A percentile compares a stretch with the other conserved stretches of the same genome.
These are phyloP conservation scores for Solanum hybrid DNA, from an alignment of 305 asterid species.

Conservation along the genomic window DNA sequence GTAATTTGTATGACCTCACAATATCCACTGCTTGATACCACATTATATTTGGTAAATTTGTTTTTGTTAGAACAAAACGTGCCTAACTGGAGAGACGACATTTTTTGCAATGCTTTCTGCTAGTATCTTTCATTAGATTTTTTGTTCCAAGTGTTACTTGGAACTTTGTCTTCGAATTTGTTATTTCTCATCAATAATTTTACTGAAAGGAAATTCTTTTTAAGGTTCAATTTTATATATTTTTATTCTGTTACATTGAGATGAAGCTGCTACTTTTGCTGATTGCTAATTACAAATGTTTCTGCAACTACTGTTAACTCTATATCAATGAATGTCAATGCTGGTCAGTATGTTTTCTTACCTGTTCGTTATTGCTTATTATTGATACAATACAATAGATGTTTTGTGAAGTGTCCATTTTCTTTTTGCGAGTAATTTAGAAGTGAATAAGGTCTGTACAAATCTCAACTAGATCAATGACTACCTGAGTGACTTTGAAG, in stretches of 20 bases:
- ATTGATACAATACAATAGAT: not conserved
- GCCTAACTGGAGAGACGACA: not conserved
- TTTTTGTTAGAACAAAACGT: not conserved
- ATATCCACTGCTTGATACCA: not conserved
- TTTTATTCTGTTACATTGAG: not conserved
- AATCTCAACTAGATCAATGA: not conserved
- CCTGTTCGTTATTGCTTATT: not conserved
- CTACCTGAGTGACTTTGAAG: not conserved
- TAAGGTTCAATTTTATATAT: not conserved
- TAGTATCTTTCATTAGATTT: not conserved
- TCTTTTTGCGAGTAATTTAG: not conserved
- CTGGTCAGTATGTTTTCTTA: not conserved
- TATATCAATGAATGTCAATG: not conserved
- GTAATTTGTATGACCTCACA: not conserved
- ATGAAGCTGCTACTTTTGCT: not conserved
- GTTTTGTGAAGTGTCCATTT: not conserved
- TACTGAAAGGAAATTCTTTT: not conserved
- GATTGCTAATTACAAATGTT: not conserved
- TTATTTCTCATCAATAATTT: not conserved
- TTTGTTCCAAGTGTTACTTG: not conserved
- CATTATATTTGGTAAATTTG: not conserved
- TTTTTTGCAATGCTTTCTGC: not conserved
- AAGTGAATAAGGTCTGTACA: not conserved
- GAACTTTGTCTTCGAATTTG: not conserved
- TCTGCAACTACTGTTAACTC: not conserved